These are phyloP conservation scores for Colletotrichum caudatum DNA, from an alignment of 2,329 filamentous ascomycete species.

Conservation along the genomic window DNA sequence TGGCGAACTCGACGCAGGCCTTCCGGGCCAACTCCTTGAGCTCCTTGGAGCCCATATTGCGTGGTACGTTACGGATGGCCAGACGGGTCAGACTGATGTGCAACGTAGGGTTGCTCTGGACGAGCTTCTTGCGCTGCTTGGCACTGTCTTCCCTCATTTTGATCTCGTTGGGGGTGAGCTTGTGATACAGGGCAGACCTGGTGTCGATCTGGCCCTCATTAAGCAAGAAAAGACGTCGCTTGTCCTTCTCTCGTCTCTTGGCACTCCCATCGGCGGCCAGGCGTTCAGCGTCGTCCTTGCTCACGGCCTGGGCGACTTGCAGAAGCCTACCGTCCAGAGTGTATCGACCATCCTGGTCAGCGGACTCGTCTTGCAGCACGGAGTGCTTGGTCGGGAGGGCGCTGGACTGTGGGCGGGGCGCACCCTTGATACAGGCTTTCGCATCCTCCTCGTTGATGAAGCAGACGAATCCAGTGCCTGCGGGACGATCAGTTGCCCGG, in stretches of 20 bases:
- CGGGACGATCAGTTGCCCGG: slow-evolving; percentile 83
- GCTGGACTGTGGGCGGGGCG: slow-evolving; percentile 71
- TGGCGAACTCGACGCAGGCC: slow-evolving; percentile 94
- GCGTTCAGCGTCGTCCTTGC: slow-evolving; percentile 81
- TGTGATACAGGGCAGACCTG: slow-evolving; percentile 81
- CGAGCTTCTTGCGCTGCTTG: slow-evolving; percentile 88
- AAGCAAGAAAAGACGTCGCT: slow-evolving; percentile 88
- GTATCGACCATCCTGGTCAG: slow-evolving; percentile 86
- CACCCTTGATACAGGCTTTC: slow-evolving; percentile 78
- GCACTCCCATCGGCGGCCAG: slow-evolving; percentile 79
- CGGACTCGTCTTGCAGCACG: slow-evolving; percentile 86
- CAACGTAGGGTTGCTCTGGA: slow-evolving; percentile 90
- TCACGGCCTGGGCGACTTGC: slow-evolving; percentile 86
- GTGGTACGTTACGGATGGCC: slow-evolving; percentile 90
- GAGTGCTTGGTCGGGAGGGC: slow-evolving; percentile 73
- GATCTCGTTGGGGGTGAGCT: slow-evolving; percentile 82
- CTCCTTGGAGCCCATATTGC: slow-evolving; percentile 84
- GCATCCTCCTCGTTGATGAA: slow-evolving; percentile 85
- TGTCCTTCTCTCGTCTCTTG: slow-evolving; percentile 81
- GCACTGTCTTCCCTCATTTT: slow-evolving; percentile 89
- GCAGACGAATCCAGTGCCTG: slow-evolving; percentile 94
- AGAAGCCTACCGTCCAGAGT: slow-evolving; percentile 91
- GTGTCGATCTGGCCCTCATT: slow-evolving; percentile 84
- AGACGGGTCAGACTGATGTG: slow-evolving; percentile 91
- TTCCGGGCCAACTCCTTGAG: slow-evolving; percentile 91